phyloP scores from a whole-genome alignment of 2,329 filamentous ascomycete genomes.

The Sarocladium brachiariae region DNA sequence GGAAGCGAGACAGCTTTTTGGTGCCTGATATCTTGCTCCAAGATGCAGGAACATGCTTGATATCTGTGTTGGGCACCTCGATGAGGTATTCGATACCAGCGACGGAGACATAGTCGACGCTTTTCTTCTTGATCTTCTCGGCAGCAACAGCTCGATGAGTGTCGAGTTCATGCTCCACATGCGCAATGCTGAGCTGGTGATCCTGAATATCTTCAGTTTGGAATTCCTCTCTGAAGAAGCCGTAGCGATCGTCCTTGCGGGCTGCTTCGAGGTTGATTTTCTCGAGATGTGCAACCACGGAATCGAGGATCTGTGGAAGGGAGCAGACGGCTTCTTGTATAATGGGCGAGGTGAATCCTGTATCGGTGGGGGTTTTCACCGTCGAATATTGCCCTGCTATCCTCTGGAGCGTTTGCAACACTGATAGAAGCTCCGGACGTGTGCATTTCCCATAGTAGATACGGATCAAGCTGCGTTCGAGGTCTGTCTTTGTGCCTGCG shows the following conservation, averaged over 20 bases:
- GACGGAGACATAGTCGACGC: conserved; percentile 72
- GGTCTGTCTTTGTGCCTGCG: conserved; percentile 64
- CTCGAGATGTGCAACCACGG: conserved; percentile 69
- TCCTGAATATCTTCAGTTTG: conserved; percentile 86
- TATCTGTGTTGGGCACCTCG: conserved; percentile 74
- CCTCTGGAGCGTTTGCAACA: conserved; percentile 77
- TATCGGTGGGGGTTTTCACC: conserved; percentile 57
- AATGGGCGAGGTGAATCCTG: conserved; percentile 64
- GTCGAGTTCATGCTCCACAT: conserved; percentile 82
- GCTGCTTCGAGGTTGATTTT: conserved; percentile 82
- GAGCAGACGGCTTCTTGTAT: conserved; percentile 66
- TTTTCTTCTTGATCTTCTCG: conserved; percentile 62
- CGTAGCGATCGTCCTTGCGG: conserved; percentile 82
- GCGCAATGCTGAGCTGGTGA: conserved; percentile 85
- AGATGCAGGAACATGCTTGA: conserved; percentile 84
- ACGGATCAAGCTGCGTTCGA: conserved; percentile 87
- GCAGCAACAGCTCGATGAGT: conserved; percentile 67
- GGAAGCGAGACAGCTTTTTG: conserved; percentile 86
- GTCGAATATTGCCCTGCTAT: conserved; percentile 71
- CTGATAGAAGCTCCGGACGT: conserved; percentile 75
- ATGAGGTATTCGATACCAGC: conserved; percentile 92
- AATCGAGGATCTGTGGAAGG: conserved; percentile 68
- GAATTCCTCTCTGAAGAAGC: conserved; percentile 80
- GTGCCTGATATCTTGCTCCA: conserved; percentile 95
- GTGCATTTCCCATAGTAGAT: conserved; percentile 98